phyloP scores from a whole-genome alignment of 169 alveolate genomes.

The Babesia ovata region DNA sequence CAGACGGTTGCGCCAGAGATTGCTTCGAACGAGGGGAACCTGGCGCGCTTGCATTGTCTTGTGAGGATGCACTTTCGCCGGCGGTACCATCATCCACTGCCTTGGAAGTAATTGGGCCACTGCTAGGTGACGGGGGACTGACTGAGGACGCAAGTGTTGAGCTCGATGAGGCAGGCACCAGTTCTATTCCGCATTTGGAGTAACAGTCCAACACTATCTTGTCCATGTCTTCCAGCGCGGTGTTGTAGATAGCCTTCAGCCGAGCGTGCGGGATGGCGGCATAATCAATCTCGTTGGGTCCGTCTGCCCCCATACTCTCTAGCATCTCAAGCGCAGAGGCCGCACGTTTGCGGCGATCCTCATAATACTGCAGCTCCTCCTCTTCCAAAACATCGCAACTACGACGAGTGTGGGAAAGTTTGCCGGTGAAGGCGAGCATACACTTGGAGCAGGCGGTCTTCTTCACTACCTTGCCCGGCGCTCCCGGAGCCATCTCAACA shows the following conservation, averaged over 20 bases:
- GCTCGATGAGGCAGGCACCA: not conserved
- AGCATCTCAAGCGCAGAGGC: constrained; percentile 39
- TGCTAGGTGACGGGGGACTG: not conserved
- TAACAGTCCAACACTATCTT: constrained; percentile 66
- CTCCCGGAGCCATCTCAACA: not conserved
- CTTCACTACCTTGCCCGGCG: constrained; percentile 30
- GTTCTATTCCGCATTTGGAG: constrained; percentile 5
- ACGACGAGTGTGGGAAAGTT: constrained; percentile 73
- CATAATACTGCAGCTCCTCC: constrained; percentile 77
- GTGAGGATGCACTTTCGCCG: not conserved
- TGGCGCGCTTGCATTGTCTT: not conserved
- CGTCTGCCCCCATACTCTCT: constrained; percentile 5
- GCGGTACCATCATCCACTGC: not conserved
- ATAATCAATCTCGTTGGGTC: constrained; percentile 45
- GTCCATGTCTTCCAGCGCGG: constrained; percentile 71
- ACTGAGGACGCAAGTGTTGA: not conserved
- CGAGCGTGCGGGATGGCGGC: constrained; percentile 57
- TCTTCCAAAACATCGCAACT: constrained; percentile 77
- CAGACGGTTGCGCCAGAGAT: not conserved
- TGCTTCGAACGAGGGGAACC: not conserved
- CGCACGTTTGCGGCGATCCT: constrained; percentile 58
- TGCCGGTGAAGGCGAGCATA: constrained; percentile 56
- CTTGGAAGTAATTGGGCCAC: not conserved
- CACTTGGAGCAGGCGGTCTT: constrained; percentile 77
- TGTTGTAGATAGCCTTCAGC: constrained; percentile 68